Percentiles rank a stretch among this genome's conserved stretches.
phyloP scores from a whole-genome alignment of 805 yeast genomes.

The Candida parachauliodes region DNA sequence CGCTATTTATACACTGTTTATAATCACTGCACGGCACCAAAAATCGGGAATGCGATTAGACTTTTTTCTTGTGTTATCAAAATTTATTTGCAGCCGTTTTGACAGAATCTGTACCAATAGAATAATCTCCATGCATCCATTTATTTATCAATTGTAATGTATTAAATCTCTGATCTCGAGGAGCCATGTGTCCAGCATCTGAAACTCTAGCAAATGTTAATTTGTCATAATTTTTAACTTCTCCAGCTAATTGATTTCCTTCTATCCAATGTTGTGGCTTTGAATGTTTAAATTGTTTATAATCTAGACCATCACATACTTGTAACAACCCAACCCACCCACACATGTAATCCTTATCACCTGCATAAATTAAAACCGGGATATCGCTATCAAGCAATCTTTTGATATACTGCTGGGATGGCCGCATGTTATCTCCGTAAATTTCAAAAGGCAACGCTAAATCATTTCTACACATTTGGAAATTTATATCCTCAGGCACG shows the following conservation, averaged over 20 bases:
- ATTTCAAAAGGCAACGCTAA: not conserved
- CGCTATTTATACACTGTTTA: too few species aligned
- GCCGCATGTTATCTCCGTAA: not conserved
- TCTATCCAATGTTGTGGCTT: not conserved
- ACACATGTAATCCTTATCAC: slow-evolving; percentile 88
- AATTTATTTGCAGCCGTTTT: too few species aligned
- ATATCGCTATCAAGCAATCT: slow-evolving; percentile 46
- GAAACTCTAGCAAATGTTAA: slow-evolving; percentile 34
- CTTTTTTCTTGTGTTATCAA: too few species aligned
- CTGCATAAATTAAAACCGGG: slow-evolving; percentile 84
- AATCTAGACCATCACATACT: slow-evolving; percentile 26
- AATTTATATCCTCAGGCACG: slow-evolving; percentile 18
- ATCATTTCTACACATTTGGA: slow-evolving; percentile 1
- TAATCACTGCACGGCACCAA: too few species aligned
- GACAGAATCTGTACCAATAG: too few species aligned
- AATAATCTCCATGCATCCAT: slow-evolving; percentile 22
- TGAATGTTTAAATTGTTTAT: slow-evolving; percentile 10
- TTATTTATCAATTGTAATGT: slow-evolving; percentile 34
- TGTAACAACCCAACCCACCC: slow-evolving; percentile 88
- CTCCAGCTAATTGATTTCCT: slow-evolving; percentile 20
- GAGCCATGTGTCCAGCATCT: slow-evolving; percentile 41
- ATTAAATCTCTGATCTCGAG: slow-evolving; percentile 33
- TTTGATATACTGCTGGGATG: slow-evolving; percentile 40
- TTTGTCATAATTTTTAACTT: slow-evolving; percentile 27
- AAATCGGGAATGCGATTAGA: too few species aligned